phyloP scores from a whole-genome alignment of 768 basidiomycete genomes.

The Sistotremastrum suecicum region DNA sequence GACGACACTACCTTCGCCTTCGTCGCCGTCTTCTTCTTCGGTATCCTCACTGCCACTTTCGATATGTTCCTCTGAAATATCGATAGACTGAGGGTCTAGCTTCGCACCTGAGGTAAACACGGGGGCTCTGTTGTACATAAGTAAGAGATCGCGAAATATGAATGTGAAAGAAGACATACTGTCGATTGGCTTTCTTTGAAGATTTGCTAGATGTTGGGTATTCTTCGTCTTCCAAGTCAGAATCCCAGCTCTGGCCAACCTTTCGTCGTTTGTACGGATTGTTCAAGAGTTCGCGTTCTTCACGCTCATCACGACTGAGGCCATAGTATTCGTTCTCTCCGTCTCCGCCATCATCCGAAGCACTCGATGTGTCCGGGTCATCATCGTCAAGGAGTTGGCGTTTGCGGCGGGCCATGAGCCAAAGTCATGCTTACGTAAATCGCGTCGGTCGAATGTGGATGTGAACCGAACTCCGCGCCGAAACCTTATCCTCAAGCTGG shows the following conservation, averaged over 20 bases:
- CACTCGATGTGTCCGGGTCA: slow-evolving; percentile 53
- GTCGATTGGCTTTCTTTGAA: slow-evolving; percentile 50
- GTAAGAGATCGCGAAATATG: slow-evolving; percentile 6
- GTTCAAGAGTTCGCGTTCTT: slow-evolving; percentile 63
- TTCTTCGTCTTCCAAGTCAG: slow-evolving; percentile 16
- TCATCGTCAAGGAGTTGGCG: slow-evolving; percentile 59
- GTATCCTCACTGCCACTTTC: slow-evolving; percentile 25
- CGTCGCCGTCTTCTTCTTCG: slow-evolving; percentile 18
- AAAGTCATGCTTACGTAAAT: too few species aligned
- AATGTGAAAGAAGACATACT: slow-evolving; percentile 20
- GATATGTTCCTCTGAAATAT: slow-evolving; percentile 20
- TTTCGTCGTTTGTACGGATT: slow-evolving; percentile 57
- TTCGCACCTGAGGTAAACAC: slow-evolving; percentile 52
- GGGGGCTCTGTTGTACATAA: slow-evolving; percentile 27
- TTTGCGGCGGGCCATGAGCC: slow-evolving; percentile 59
- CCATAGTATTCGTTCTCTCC: slow-evolving; percentile 31
- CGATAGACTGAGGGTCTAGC: slow-evolving; percentile 28
- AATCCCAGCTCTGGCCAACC: slow-evolving; percentile 50
- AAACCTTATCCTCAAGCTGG: slow-evolving; percentile 9
- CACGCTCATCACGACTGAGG: slow-evolving; percentile 38
- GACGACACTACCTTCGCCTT: slow-evolving; percentile 15
- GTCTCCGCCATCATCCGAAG: slow-evolving; percentile 38
- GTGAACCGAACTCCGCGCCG: too few species aligned
- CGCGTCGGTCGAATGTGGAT: too few species aligned
- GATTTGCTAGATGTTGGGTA: slow-evolving; percentile 12